Base-by-base conservation (phyloP, 805 yeast genomes). In the Candida glaebosa region DNA sequence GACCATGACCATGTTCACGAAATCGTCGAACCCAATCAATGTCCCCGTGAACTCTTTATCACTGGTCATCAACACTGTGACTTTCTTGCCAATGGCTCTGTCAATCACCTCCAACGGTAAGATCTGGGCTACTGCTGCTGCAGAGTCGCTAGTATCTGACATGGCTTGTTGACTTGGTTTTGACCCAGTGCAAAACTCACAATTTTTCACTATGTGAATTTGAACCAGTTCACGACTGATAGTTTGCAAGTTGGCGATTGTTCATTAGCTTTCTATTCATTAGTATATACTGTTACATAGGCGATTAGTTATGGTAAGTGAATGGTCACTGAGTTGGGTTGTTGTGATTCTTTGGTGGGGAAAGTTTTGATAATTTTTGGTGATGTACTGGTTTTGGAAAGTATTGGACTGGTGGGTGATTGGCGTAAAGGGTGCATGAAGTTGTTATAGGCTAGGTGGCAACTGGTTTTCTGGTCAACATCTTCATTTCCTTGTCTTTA, bases 1-100 rank as follows among this genome's bases (percentile, higher is more conserved):
- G 52, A 85, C 86, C 39, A 93, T 72, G 8, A 93, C 95, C 63
- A 90, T 81, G 58, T 87, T 93, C 45, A 93, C 97, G 54, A 84
- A 91, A 63, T 93, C 98, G 60, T 93, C 99, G 61, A 91, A 91
- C 1, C 98, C 98, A 20, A 84, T 78, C 39, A 93, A 70, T 3
- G 81, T 87, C 1, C 99, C 99, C n/a, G 77, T 75, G 58, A 88
- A 93, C 59, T 90, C 97, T 58, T 79, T 79, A 44, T 74, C 70
- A 46, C 63, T 69, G 34, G 75, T 57, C 65, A 87, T 70, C 39
- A 87, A 72, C 18, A 89, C 86, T 76, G 85, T 79, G 31, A 91
- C 80, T 41, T 76, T 73, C 24, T 87, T 80, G 14, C 96, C 96
- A 30, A 91, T 81, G 46, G 90, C 81, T 61, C 82, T 84, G 62